Percentiles rank a stretch among this genome's conserved stretches.
Evolutionary conservation across 2,329 filamentous ascomycete species (phyloP).

Genomic region (Juglanconis oblonga): DNA sequence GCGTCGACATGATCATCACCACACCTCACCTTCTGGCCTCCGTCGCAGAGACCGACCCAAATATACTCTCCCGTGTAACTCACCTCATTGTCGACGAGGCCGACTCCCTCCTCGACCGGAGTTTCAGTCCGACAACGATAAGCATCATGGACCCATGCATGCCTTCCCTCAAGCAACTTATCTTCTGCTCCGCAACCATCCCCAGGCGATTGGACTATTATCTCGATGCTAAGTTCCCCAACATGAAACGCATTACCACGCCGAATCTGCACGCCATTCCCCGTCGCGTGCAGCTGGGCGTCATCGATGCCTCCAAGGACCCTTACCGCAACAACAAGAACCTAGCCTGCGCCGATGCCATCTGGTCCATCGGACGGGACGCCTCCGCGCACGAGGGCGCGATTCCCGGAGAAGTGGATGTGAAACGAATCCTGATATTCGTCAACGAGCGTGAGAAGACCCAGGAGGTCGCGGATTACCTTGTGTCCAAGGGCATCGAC

Average conservation of each 20-base stretch:
- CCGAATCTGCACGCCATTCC: constrained; percentile 96
- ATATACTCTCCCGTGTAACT: constrained; percentile 85
- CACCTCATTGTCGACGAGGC: constrained; percentile 94
- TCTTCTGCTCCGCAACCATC: constrained; percentile 95
- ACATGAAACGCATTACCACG: constrained; percentile 82
- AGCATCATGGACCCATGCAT: constrained; percentile 77
- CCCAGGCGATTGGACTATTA: constrained; percentile 84
- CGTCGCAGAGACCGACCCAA: constrained; percentile 85
- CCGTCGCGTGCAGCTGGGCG: constrained; percentile 86
- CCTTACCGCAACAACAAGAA: constrained; percentile 91
- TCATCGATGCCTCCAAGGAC: constrained; percentile 88
- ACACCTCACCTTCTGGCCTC: constrained; percentile 88
- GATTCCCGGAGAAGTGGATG: constrained; percentile 55
- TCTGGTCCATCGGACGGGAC: constrained; percentile 89
- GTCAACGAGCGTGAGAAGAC: constrained; percentile 95
- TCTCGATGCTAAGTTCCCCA: constrained; percentile 76
- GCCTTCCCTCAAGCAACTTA: constrained; percentile 79
- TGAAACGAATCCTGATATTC: constrained; percentile 89
- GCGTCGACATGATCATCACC: constrained; percentile 81
- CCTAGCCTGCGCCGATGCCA: constrained; percentile 89
- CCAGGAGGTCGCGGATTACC: constrained; percentile 73
- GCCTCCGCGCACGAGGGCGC: constrained; percentile 56
- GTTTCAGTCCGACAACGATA: constrained; percentile 80
- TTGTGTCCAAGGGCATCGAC: constrained; percentile 82
- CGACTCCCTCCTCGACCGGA: constrained; percentile 91